These are phyloP conservation scores for Scutellaria galericulata DNA, from an alignment of 257 asterid genomes.

Conservation along the genomic window DNA sequence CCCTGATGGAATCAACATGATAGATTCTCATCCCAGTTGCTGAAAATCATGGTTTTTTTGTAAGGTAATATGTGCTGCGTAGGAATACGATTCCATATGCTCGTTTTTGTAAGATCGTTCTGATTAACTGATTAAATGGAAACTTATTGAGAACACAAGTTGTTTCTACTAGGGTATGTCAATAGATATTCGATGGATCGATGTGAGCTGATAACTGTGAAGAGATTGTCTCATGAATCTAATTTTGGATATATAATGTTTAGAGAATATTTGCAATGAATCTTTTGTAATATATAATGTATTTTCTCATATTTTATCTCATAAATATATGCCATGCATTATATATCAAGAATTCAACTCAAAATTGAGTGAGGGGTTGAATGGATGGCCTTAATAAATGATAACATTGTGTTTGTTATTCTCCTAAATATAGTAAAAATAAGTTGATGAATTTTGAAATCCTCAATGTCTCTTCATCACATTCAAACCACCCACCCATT, in stretches of 20 bases:
- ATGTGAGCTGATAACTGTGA: background rate
- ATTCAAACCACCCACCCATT: background rate
- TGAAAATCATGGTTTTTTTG: background rate
- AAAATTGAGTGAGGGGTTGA: constrained; percentile 1
- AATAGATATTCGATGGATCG: background rate
- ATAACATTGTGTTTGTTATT: background rate
- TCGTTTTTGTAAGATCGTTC: background rate
- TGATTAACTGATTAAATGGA: constrained; percentile 1
- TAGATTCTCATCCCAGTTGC: background rate
- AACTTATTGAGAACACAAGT: background rate
- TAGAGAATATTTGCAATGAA: too few species aligned
- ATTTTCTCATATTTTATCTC: too few species aligned
- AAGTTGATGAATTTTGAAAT: background rate
- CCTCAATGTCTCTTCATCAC: background rate
- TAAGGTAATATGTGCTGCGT: constrained; percentile 11
- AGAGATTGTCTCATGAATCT: background rate
- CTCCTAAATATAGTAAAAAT: constrained; percentile 23
- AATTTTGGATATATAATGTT: too few species aligned
- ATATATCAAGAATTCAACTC: background rate
- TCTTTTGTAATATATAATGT: too few species aligned
- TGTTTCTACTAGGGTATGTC: background rate
- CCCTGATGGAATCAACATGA: constrained; percentile 41
- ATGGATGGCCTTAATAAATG: constrained; percentile 21
- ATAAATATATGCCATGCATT: too few species aligned
- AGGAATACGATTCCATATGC: background rate